Conservation (phyloP, 768 basidiomycete genomes). For the Glaciozyma martinii region DNA sequence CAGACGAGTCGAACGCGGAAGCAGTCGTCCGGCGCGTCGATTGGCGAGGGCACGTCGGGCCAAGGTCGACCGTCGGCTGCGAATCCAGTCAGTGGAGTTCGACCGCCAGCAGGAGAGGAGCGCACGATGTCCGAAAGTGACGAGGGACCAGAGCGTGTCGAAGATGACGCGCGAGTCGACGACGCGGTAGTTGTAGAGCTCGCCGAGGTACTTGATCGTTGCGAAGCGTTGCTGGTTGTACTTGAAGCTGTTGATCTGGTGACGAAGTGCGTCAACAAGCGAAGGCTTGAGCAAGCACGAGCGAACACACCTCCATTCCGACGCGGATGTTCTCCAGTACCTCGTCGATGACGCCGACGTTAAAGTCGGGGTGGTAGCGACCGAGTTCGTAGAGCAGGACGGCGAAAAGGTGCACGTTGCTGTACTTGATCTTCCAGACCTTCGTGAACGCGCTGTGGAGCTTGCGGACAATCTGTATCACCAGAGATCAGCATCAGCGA, state of each 20-base stretch:
- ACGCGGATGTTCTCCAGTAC: constrained; percentile 83
- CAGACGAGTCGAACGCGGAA: constrained; percentile 89
- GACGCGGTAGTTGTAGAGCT: constrained; percentile 91
- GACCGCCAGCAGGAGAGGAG: not conserved
- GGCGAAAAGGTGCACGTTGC: constrained; percentile 77
- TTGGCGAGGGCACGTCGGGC: constrained; percentile 59
- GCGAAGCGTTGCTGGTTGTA: constrained; percentile 88
- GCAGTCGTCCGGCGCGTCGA: constrained; percentile 93
- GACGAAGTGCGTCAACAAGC: not conserved
- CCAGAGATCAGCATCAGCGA: constrained; percentile 6
- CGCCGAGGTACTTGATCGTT: constrained; percentile 87
- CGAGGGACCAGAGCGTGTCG: constrained; percentile 85
- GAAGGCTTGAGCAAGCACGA: not conserved
- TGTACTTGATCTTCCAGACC: constrained; percentile 93
- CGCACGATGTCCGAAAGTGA: constrained; percentile 93
- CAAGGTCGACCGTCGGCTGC: constrained; percentile 81
- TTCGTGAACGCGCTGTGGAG: constrained; percentile 91
- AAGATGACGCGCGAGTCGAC: constrained; percentile 82
- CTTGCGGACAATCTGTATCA: constrained; percentile 48
- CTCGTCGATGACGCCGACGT: constrained; percentile 81
- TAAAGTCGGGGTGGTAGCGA: constrained; percentile 81
- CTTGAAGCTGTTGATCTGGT: constrained; percentile 75
- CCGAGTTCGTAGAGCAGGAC: constrained; percentile 93
- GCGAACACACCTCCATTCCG: constrained; percentile 57
- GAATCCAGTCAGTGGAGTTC: constrained; percentile 16